Conservation (phyloP, 768 basidiomycete genomes). For the Kwoniella dendrophila region DNA sequence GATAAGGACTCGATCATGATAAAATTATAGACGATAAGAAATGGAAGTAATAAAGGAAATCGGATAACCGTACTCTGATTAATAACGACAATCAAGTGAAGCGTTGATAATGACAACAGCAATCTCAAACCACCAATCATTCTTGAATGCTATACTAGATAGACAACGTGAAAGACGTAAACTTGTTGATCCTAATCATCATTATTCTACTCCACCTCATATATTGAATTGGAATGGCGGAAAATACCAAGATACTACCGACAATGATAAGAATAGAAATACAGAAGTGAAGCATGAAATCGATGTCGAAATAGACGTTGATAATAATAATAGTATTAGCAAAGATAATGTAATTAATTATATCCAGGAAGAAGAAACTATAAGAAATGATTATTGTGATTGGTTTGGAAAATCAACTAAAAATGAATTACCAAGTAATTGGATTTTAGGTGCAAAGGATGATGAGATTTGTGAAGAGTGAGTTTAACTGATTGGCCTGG, state of each 20-base stretch:
- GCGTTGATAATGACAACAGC: conserved; percentile 13
- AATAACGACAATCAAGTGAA: no score
- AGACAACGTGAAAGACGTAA: conserved; percentile 27
- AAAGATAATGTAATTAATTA: conserved; percentile 63
- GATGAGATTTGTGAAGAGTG: conserved; percentile 92
- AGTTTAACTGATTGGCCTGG: conserved; percentile 50
- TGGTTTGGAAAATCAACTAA: conserved; percentile 80
- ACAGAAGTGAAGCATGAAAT: background rate
- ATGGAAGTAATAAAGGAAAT: no score
- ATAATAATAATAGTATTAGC: no score
- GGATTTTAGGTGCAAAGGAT: conserved; percentile 84
- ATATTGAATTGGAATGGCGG: no score
- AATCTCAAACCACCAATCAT: conserved; percentile 21
- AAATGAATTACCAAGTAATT: conserved; percentile 86
- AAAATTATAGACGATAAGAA: no score
- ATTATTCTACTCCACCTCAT: conserved; percentile 10
- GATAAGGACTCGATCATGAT: no score
- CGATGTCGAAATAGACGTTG: no score
- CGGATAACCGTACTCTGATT: no score
- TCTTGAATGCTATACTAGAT: conserved; percentile 23
- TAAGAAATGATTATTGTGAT: conserved; percentile 91
- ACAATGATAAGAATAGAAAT: background rate
- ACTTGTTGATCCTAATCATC: conserved; percentile 13
- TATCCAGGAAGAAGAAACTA: conserved; percentile 90
- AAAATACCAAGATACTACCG: background rate